phyloP scores from a whole-genome alignment of 2,329 filamentous ascomycete species.

The Ophiocordyceps camponoti-leonardi region DNA sequence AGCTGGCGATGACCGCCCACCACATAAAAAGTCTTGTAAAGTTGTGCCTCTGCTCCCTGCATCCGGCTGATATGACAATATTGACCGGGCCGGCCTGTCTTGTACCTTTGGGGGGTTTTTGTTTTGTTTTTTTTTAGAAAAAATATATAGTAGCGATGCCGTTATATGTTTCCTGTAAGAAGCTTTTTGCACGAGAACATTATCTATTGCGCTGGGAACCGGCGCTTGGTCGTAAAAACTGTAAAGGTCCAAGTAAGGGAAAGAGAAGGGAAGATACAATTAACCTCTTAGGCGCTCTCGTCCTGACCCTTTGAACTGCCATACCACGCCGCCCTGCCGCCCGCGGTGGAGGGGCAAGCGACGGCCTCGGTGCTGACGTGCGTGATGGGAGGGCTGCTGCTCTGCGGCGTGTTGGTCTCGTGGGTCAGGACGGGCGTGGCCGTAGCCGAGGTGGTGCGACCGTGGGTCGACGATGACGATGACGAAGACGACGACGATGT shows the following conservation, averaged over 20 bases:
- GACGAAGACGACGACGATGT: slow-evolving; percentile 9
- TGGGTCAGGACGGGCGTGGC: slow-evolving; percentile 51
- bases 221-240: neutral
- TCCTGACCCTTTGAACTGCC: slow-evolving; percentile 10
- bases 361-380: slow-evolving; percentile 37
- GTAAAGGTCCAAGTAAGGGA: neutral
- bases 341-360: slow-evolving; percentile 14
- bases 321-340: slow-evolving; percentile 7
- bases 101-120: too few species aligned
- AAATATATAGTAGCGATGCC: slow-evolving; percentile 5
- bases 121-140: slow-evolving; percentile 4
- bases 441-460: slow-evolving; percentile 32
- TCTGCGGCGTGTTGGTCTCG: slow-evolving; percentile 53
- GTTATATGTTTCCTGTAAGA: slow-evolving; percentile 3
- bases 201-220: slow-evolving; percentile 2
- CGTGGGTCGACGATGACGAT: slow-evolving; percentile 8
- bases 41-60: too few species aligned
- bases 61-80: neutral
- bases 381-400: slow-evolving; percentile 46
- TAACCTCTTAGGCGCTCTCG: neutral
- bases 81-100: neutral
- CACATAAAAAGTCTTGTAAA: too few species aligned
- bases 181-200: slow-evolving; percentile 2
- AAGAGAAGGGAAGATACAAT: neutral
- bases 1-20: neutral